Conservation (phyloP, 1,139 yeast species). For the Saccharomyces pastorianus region DNA sequence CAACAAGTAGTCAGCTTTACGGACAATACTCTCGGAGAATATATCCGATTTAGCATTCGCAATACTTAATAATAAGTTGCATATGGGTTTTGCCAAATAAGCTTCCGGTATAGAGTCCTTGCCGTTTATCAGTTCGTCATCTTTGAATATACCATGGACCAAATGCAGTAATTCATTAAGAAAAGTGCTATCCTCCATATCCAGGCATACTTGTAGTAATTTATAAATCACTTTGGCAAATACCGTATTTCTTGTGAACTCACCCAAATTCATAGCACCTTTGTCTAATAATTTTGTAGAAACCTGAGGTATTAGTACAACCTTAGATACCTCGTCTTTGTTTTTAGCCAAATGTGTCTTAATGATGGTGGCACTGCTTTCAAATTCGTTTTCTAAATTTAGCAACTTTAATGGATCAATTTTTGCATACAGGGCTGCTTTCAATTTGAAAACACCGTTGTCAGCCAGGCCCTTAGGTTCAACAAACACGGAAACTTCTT, state of each 20-base stretch:
- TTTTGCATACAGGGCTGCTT: constrained; percentile 37
- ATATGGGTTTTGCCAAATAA: constrained; percentile 49
- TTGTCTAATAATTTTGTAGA: constrained; percentile 26
- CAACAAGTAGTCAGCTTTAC: constrained; percentile 50
- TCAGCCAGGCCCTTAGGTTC: constrained; percentile 51
- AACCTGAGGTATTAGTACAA: constrained; percentile 40
- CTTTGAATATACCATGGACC: constrained; percentile 54
- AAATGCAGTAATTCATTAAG: constrained; percentile 57
- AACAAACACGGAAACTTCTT: constrained; percentile 42
- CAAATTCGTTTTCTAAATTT: constrained; percentile 33
- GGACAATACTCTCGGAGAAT: constrained; percentile 41
- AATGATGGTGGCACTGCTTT: constrained; percentile 37
- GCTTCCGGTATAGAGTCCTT: constrained; percentile 35
- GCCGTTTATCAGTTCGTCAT: constrained; percentile 43
- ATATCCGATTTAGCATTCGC: constrained; percentile 36
- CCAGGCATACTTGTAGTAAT: constrained; percentile 45
- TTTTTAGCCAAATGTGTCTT: constrained; percentile 32
- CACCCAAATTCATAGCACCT: constrained; percentile 37
- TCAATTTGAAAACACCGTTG: constrained; percentile 47
- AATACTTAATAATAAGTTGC: constrained; percentile 46
- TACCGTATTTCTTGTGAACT: constrained; percentile 42
- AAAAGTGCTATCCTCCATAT: constrained; percentile 43
- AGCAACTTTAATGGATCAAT: constrained; percentile 34
- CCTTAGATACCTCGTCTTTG: constrained; percentile 37
- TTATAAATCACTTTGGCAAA: constrained; percentile 55